A percentile compares a stretch with the other conserved stretches of the same genome.
Evolutionary conservation across 176 grass and related monocot genomes (phyloP).

Genomic region (Tillandsia leiboldiana): DNA sequence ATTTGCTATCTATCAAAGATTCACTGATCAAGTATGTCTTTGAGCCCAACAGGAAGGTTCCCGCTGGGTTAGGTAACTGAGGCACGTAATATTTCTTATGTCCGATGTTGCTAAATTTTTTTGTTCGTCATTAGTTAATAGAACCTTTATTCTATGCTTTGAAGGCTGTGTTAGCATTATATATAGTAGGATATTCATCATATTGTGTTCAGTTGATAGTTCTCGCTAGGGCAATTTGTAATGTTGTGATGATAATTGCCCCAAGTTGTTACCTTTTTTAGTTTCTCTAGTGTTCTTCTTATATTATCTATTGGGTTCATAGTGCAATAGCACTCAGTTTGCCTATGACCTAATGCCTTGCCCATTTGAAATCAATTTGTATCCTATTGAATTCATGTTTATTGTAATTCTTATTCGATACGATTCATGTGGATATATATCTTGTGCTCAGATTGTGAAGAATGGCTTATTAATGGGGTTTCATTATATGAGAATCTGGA

Average conservation of each 20-base stretch:
- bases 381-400: neutral
- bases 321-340: slow-evolving; percentile 15
- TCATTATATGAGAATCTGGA: no score
- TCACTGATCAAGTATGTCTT: slow-evolving; percentile 70
- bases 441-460: no score
- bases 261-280: slow-evolving; percentile 11
- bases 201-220: slow-evolving; percentile 12
- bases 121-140: neutral
- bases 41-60: slow-evolving; percentile 66
- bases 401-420: neutral
- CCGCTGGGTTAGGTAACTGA: slow-evolving; percentile 23
- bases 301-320: slow-evolving; percentile 15
- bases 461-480: no score
- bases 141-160: neutral
- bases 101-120: neutral
- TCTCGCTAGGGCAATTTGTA: slow-evolving; percentile 19
- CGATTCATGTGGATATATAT: neutral
- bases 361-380: neutral
- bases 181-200: slow-evolving; percentile 1
- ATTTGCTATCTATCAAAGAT: slow-evolving; percentile 65
- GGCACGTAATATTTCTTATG: neutral
- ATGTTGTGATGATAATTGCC: slow-evolving; percentile 14
- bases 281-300: slow-evolving; percentile 27
- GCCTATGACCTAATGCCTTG: slow-evolving; percentile 17
- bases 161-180: neutral